Base-by-base conservation (phyloP, 257 asterid genomes). In the Sherardia arvensis region DNA sequence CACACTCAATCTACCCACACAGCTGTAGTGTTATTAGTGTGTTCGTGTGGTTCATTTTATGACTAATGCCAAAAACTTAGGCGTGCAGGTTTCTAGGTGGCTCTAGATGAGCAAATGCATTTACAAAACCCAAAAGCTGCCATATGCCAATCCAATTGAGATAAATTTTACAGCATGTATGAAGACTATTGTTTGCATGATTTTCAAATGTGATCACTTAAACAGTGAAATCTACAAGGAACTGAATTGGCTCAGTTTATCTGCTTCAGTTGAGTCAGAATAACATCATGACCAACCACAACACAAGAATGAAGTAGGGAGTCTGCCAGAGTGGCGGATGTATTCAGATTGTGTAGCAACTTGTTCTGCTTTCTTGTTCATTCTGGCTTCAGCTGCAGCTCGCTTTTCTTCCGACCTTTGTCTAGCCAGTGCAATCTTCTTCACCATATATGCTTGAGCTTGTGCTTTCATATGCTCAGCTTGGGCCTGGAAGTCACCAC, bases 401-500 rank as follows among this genome's bases (percentile, higher is more conserved):
- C 95, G 82, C 65, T 85, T 87, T 71, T 85, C 88, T 76, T 85
- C 99, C n/a, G 94, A 82, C 66, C 69, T 90, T 66, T 85, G 97
- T 74, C 91, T 87, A 23, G 96, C 88, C 89, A 84, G 47, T 54
- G 97, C 95, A 5, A 90, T 74, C 81, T 87, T 89, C 88, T 87
- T 85, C 67, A 76, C 86, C 91, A 90, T 87, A 75, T 87, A 85
- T 33, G 93, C 95, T 68, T 87, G 90, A 47, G 95, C 91, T 27
- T 85, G 90, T 38, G 94, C 92, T 77, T 79, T 82, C 87, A 87
- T 77, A 81, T 90, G 88, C 71, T 93, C 99, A 45, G 87, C 83
- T 73, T 76, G 83, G 25, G 79, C 80, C 85, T 80, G 76, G 53
- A 74, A 25, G 9, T 23, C 59, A 21, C 3, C 62, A 69, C 3